These are phyloP conservation scores for Ambrosia hybrid DNA, from an alignment of 140 eudicot genomes.

Conservation along the genomic window DNA sequence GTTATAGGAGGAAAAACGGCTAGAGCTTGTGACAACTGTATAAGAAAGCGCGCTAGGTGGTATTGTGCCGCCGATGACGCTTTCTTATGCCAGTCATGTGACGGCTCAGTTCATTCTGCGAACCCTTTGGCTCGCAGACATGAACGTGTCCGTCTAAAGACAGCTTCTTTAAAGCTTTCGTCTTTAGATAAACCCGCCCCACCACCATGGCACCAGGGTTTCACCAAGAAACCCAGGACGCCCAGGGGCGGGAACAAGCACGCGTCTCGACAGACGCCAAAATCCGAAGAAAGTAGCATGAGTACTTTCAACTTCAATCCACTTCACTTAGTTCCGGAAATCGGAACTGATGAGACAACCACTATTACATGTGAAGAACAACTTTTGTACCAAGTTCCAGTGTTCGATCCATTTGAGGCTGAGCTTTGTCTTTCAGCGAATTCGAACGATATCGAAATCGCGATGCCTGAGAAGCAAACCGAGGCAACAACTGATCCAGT, in stretches of 20 bases:
- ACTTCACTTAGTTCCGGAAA: constrained; percentile 64
- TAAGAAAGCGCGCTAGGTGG: constrained; percentile 79
- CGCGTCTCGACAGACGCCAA: constrained; percentile 16
- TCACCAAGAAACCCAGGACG: constrained; percentile 67
- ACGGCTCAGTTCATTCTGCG: constrained; percentile 64
- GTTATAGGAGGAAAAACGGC: constrained; percentile 75
- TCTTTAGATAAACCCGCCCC: constrained; percentile 26
- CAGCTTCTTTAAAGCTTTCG: constrained; percentile 33
- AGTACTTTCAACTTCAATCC: constrained; percentile 34
- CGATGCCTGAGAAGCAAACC: constrained; percentile 14
- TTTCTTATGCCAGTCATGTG: constrained; percentile 77
- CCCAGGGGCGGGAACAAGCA: constrained; percentile 48
- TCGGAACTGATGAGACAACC: constrained; percentile 47
- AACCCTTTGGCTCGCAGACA: constrained; percentile 73
- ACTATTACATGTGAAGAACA: constrained; percentile 51
- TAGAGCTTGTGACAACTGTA: constrained; percentile 76
- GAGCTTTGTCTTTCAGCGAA: constrained; percentile 37
- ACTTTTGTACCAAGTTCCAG: constrained; percentile 69
- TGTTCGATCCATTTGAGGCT: constrained; percentile 52
- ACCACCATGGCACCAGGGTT: constrained; percentile 66
- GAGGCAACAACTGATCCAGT: constrained; percentile 18
- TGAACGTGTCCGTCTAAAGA: constrained; percentile 71
- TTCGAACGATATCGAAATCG: constrained; percentile 26
- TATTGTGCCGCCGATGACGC: constrained; percentile 89
- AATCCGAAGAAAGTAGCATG: constrained; percentile 27